Percentiles rank a stretch among this genome's conserved stretches.
Evolutionary conservation across 1,284 basidiomycete species (phyloP).

Genomic region (Tilletia caries): DNA sequence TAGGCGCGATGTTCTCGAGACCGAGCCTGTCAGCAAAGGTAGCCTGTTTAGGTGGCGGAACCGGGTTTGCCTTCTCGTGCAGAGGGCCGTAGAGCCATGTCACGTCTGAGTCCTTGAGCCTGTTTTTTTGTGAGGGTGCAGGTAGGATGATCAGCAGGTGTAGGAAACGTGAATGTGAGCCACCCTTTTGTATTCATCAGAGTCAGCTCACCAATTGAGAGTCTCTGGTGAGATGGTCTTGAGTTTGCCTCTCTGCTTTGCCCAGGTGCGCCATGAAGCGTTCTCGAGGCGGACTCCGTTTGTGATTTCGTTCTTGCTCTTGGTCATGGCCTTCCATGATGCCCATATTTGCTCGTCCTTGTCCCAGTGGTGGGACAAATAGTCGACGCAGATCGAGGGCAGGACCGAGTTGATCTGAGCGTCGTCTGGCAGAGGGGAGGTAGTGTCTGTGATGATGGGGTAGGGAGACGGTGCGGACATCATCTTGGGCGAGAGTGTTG

Average conservation of each 20-base stretch:
- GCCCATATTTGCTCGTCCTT: slow-evolving; percentile 94
- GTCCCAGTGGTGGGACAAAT: slow-evolving; percentile 85
- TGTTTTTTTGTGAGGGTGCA: slow-evolving; percentile 57
- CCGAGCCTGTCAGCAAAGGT: slow-evolving; percentile 60
- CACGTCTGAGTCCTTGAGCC: slow-evolving; percentile 98
- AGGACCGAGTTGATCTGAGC: slow-evolving; percentile 48
- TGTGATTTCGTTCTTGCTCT: slow-evolving; percentile 95
- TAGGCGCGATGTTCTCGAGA: slow-evolving; percentile 50
- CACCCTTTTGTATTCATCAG: too few relatives aligned
- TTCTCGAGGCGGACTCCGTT: slow-evolving; percentile 95
- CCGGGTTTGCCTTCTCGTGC: slow-evolving; percentile 65
- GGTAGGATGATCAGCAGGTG: too few relatives aligned
- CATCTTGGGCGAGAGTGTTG: slow-evolving; percentile 33
- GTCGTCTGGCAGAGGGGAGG: slow-evolving; percentile 49
- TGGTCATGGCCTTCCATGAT: slow-evolving; percentile 96
- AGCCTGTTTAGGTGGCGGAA: slow-evolving; percentile 60
- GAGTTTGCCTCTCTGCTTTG: slow-evolving; percentile 95
- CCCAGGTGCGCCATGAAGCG: slow-evolving; percentile 97
- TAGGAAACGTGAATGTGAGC: too few relatives aligned
- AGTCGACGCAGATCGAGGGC: slow-evolving; percentile 65
- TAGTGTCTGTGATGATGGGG: slow-evolving; percentile 39
- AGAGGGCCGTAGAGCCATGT: slow-evolving; percentile 98
- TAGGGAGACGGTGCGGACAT: slow-evolving; percentile 51
- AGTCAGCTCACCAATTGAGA: slow-evolving; percentile 83
- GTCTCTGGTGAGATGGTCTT: slow-evolving; percentile 95